Evolutionary conservation across 805 yeast genomes (phyloP).

Genomic region (Kluyveromyces siamensis): DNA sequence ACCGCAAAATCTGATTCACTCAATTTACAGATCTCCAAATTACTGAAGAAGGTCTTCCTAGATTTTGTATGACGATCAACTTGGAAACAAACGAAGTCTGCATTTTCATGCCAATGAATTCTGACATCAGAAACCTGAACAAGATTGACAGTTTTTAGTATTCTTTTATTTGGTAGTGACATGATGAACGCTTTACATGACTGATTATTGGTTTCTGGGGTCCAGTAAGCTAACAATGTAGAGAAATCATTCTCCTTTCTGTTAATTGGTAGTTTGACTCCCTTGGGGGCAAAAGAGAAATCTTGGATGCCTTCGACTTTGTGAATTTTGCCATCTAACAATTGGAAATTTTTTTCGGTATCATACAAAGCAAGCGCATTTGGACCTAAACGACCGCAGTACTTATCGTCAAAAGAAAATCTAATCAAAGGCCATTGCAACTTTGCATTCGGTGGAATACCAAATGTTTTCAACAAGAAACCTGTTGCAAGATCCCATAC

Average conservation of each 20-base stretch:
- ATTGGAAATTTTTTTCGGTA: constrained; percentile 57
- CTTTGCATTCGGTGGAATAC: constrained; percentile 60
- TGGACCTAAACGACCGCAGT: constrained; percentile 92
- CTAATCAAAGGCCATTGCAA: constrained; percentile 94
- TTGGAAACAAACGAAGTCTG: constrained; percentile 78
- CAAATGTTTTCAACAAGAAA: constrained; percentile 80
- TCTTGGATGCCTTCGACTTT: constrained; percentile 79
- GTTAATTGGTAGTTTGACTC: constrained; percentile 55
- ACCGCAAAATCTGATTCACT: constrained; percentile 89
- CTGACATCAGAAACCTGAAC: constrained; percentile 90
- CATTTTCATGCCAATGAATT: constrained; percentile 89
- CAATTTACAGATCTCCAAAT: constrained; percentile 83
- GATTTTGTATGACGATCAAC: constrained; percentile 97
- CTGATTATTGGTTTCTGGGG: constrained; percentile 88
- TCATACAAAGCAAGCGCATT: constrained; percentile 90
- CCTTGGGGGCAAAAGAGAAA: constrained; percentile 92
- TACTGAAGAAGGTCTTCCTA: constrained; percentile 82
- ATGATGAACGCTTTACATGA: constrained; percentile 90
- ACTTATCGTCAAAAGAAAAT: constrained; percentile 90
- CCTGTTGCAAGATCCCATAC: constrained; percentile 88
- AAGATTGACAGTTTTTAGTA: constrained; percentile 83
- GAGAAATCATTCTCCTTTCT: constrained; percentile 45
- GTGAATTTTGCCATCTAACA: constrained; percentile 77
- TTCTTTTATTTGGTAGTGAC: constrained; percentile 75
- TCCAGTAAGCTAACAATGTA: constrained; percentile 84